Evolutionary conservation across 208 protist genomes (phyloP), one percentile per base, ranked within the genome.

Genomic region (Phytomonas francai): DNA sequence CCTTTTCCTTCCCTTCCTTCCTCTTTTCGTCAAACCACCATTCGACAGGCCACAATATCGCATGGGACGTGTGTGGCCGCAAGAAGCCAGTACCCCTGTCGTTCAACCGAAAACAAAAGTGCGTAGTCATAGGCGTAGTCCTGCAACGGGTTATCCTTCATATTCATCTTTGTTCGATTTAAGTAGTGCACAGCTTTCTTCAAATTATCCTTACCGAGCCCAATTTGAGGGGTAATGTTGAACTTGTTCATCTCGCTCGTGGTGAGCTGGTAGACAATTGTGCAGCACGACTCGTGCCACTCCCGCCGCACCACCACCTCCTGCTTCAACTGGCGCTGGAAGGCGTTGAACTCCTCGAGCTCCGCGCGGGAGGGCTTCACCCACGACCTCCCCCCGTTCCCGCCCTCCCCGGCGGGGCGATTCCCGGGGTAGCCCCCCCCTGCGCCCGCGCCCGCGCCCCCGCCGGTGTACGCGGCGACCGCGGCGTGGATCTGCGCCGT

Each of bases 51-150:
- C 22, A 93, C 90, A 70, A 95, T 95, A 66, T 95, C 90, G 34
- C 90, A 95, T 29, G 90, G 90, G 0, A 95, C 90, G 72, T 95
- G 80, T n/a, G 77, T 87, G 5, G 83, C 87, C 2, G 90, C 90
- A 51, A 95, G 84, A 45, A 95, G 80, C 84, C 87, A 95, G 72
- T 87, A 95, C 0, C 85, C 87, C 63, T 95, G 90, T 2, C 83
- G 83, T 62, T 95, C 90, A 6, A 85, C 72, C 0, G 86, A 93
- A 67, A 89, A 93, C 6, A 95, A 68, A 65, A 95, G 79, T 0
- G 90, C 90, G 65, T 95, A 95, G 71, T 95, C 87, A 64, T 91
- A 85, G 14, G 72, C 68, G 70, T 95, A 93, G 75, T 93, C 86
- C 32, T 79, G 63, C 63, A 95, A 68, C 22, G 87, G 87, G 59